phyloP scores from a whole-genome alignment of 768 basidiomycete genomes.

The Trametes elegans region DNA sequence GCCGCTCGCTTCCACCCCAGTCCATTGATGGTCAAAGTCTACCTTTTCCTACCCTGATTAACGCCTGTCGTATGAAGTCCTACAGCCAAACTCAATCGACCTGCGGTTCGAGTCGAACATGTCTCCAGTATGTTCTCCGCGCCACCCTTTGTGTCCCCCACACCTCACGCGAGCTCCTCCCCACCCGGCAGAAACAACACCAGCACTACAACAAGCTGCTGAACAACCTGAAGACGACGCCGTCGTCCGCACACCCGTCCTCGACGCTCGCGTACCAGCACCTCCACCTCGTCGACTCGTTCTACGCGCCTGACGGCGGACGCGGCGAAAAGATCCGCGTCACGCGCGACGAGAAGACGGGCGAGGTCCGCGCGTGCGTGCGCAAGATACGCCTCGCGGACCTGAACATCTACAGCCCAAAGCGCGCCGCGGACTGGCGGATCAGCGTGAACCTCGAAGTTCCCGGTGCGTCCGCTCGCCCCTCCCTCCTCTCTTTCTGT shows the following conservation, averaged over 20 bases:
- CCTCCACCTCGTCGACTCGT: conserved; percentile 74
- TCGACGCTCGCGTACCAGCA: conserved; percentile 74
- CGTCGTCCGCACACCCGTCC: conserved; percentile 50
- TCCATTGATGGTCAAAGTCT: neutral
- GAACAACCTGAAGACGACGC: conserved; percentile 71
- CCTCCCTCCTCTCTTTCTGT: neutral
- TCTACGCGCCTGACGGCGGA: conserved; percentile 50
- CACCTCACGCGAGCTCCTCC: neutral
- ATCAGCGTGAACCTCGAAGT: conserved; percentile 92
- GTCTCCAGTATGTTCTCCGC: conserved; percentile 56
- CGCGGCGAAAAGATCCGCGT: conserved; percentile 70
- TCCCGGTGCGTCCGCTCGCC: conserved; percentile 54
- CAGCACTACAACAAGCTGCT: conserved; percentile 81
- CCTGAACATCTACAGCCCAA: conserved; percentile 85
- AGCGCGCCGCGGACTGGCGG: conserved; percentile 84
- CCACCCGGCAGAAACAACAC: conserved; percentile 69
- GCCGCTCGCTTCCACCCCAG: neutral
- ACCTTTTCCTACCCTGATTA: neutral
- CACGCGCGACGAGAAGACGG: conserved; percentile 76
- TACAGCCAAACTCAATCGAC: conserved; percentile 58
- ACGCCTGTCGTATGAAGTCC: conserved; percentile 44
- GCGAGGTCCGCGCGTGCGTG: conserved; percentile 63
- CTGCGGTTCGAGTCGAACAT: conserved; percentile 91
- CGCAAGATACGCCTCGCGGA: conserved; percentile 83
- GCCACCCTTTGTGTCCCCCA: neutral